Percentiles rank a stretch among this genome's conserved stretches.
Evolutionary conservation across 148 eudicot species (phyloP).

Genomic region (Euryodendron excelsum): DNA sequence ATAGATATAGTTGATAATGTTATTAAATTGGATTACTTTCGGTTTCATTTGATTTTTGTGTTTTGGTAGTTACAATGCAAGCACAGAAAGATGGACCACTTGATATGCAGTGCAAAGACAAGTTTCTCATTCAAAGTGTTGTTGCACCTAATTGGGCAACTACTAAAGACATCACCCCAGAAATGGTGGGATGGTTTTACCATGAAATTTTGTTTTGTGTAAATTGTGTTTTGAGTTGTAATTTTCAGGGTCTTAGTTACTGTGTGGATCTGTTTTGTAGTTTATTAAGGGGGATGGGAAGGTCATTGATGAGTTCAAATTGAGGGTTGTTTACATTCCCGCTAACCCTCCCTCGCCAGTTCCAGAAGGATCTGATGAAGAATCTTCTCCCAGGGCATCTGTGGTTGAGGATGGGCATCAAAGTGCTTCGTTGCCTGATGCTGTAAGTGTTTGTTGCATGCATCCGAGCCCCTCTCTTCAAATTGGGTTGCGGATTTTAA

Average conservation of each 20-base stretch:
- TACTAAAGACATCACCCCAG: constrained; percentile 59
- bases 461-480: not conserved
- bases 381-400: constrained; percentile 64
- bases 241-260: constrained; percentile 12
- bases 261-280: constrained; percentile 32
- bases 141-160: constrained; percentile 52
- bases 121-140: constrained; percentile 80
- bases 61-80: constrained; percentile 77
- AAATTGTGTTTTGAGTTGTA: not conserved
- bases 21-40: not conserved
- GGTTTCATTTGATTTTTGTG: constrained; percentile 10
- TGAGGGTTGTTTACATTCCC: constrained; percentile 73
- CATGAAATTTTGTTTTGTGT: not conserved
- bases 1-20: not conserved
- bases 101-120: constrained; percentile 89
- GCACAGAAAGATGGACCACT: constrained; percentile 78
- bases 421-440: constrained; percentile 45
- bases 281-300: constrained; percentile 73
- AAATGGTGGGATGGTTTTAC: constrained; percentile 45
- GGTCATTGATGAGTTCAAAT: constrained; percentile 65
- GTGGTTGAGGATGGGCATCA: constrained; percentile 52
- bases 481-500: not conserved
- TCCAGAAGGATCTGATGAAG: constrained; percentile 90
- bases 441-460: constrained; percentile 39
- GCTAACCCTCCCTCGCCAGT: constrained; percentile 97